Base-by-base conservation (phyloP, 345 rosid species). In the Fremontodendron californicum region DNA sequence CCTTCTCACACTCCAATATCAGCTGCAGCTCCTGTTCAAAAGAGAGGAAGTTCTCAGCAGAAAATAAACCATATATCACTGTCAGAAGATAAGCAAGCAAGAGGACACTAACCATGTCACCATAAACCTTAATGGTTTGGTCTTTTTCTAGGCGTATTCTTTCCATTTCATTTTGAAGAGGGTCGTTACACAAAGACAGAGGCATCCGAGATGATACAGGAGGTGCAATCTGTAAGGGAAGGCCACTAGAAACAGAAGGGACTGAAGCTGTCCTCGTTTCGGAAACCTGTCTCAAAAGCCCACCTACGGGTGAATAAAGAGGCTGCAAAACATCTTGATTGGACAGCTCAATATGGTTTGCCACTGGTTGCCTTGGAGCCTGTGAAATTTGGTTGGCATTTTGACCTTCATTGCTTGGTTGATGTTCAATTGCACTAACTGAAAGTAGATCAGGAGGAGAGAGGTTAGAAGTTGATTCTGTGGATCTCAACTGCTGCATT, bases 81-180 rank as follows among this genome's bases (percentile, higher is more conserved):
- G 19, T 70, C 6, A 55, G 37, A 13, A 31, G 19, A 74, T 16
- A 69, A 72, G 57, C 16, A 77, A 46, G n/a, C 42, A 82, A 68
- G 46, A 67, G 66, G 54, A 57, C 74, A 87, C 85, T 71, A 55
- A 92, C 97, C 15, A 18, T 39, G 25, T 88, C 86, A 73, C 84
- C 90, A 31, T 78, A 81, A 48, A 54, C 54, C 76, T 58, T 84
- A 75, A 51, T 39, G 61, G 69, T 73, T 23, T 76, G 81, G 13
- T 88, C 90, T 27, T 15, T 75, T 60, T 85, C 90, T 74, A 43
- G 71, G 7, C 25, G 16, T 61, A 90, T 63, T 74, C 86, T 85
- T 40, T 90, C 90, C 81, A 91, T 77, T 82, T 91, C 94, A 73
- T 78, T 84, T 77, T 91, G 86, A 66, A 90, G 90, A 9, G 96